phyloP scores from a whole-genome alignment of 306 rosid genomes.

The Cicer cuneatum region DNA sequence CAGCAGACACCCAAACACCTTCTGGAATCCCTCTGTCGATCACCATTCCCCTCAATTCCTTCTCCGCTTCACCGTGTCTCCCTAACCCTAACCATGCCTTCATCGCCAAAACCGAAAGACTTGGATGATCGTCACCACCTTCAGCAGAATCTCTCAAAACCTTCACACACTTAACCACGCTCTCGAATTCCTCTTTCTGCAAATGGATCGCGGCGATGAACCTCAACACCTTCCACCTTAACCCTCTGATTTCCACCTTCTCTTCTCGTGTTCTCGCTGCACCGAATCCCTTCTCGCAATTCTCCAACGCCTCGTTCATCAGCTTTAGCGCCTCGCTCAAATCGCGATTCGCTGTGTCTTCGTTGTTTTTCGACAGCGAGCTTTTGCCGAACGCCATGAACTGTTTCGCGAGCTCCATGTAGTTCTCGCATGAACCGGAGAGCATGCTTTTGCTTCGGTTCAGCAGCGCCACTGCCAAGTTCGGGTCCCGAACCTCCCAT shows the following conservation, averaged over 20 bases:
- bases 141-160: constrained; percentile 75
- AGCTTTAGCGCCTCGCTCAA: constrained; percentile 72
- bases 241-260: constrained; percentile 55
- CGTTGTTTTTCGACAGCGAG: constrained; percentile 47
- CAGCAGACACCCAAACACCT: constrained; percentile 86
- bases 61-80: constrained; percentile 80
- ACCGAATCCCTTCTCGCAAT: constrained; percentile 70
- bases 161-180: constrained; percentile 87
- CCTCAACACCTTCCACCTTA: constrained; percentile 73
- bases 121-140: constrained; percentile 79
- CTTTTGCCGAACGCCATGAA: constrained; percentile 69
- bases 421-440: constrained; percentile 64
- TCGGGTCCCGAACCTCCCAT: constrained; percentile 77
- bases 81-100: constrained; percentile 91
- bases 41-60: constrained; percentile 88
- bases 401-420: constrained; percentile 65
- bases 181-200: constrained; percentile 80
- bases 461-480: constrained; percentile 69
- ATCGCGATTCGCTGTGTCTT: constrained; percentile 9
- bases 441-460: constrained; percentile 74
- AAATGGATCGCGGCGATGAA: constrained; percentile 86
- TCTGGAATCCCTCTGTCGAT: constrained; percentile 79
- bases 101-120: constrained; percentile 89
- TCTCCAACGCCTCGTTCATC: constrained; percentile 87
- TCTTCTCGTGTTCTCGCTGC: constrained; percentile 62